Evolutionary conservation across 1,139 yeast species (phyloP).

Genomic region (Keqinozyma sinolaborantium): DNA sequence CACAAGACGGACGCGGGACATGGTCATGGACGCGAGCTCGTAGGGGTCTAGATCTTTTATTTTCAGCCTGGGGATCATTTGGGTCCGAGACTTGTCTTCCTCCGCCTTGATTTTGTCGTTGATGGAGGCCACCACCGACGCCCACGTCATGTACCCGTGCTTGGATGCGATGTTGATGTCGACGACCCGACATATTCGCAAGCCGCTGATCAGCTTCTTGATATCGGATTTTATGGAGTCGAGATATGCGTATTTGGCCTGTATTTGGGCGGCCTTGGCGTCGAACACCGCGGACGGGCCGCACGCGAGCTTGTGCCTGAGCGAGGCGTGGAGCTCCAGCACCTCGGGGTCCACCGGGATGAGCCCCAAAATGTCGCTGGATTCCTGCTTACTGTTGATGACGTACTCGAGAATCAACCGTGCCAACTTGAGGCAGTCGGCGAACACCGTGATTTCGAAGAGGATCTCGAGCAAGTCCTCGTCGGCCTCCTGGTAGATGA

Average conservation of each 20-base stretch:
- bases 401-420: slow-evolving; percentile 63
- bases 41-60: slow-evolving; percentile 47
- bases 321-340: neutral
- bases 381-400: slow-evolving; percentile 42
- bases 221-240: slow-evolving; percentile 28
- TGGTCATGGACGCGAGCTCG: slow-evolving; percentile 41
- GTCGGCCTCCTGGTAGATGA: slow-evolving; percentile 66
- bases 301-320: neutral
- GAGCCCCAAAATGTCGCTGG: slow-evolving; percentile 42
- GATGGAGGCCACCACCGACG: slow-evolving; percentile 20
- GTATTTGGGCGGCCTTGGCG: slow-evolving; percentile 2
- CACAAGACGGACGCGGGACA: slow-evolving; percentile 33
- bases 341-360: slow-evolving; percentile 18
- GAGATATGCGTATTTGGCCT: slow-evolving; percentile 21
- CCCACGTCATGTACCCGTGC: slow-evolving; percentile 22
- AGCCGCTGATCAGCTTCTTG: slow-evolving; percentile 14
- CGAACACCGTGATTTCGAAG: slow-evolving; percentile 45
- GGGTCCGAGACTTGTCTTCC: slow-evolving; percentile 29
- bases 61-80: slow-evolving; percentile 31
- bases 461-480: slow-evolving; percentile 45
- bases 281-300: neutral
- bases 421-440: slow-evolving; percentile 50
- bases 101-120: slow-evolving; percentile 24
- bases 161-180: slow-evolving; percentile 7
- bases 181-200: slow-evolving; percentile 1